These are phyloP conservation scores for Lipomyces spencermartinsiae DNA, from an alignment of 805 yeast genomes.

Conservation along the genomic window DNA sequence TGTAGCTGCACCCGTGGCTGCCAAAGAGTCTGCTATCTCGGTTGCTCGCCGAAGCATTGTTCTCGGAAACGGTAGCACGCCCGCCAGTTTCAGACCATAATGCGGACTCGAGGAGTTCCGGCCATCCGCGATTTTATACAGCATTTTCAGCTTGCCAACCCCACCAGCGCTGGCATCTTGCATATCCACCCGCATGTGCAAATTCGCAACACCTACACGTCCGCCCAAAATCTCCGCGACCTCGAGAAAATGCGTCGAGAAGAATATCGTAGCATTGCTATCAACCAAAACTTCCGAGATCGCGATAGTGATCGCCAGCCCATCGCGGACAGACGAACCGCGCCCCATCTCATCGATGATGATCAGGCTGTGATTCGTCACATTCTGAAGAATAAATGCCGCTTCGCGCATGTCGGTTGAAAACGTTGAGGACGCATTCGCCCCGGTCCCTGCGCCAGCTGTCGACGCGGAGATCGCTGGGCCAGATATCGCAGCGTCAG, in stretches of 20 bases:
- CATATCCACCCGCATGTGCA: conserved; percentile 48
- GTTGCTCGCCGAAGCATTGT: conserved; percentile 16
- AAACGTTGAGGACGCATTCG: conserved; percentile 51
- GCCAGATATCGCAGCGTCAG: conserved; percentile 50
- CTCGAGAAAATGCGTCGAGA: conserved; percentile 56
- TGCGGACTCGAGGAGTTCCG: conserved; percentile 7
- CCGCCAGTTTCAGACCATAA: conserved; percentile 27
- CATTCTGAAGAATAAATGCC: conserved; percentile 52
- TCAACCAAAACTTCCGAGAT: conserved; percentile 50
- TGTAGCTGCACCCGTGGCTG: conserved; percentile 2
- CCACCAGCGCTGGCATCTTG: conserved; percentile 12
- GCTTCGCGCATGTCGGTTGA: conserved; percentile 57
- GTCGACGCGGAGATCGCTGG: conserved; percentile 51
- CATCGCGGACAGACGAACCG: conserved; percentile 59
- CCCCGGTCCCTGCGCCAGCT: conserved; percentile 49
- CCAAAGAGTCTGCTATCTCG: conserved; percentile 14
- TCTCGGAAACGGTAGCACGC: conserved; percentile 25
- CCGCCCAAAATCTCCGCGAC: conserved; percentile 49
- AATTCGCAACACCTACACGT: conserved; percentile 48
- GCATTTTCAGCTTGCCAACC: conserved; percentile 24
- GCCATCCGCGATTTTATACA: conserved; percentile 30
- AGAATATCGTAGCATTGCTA: conserved; percentile 46
- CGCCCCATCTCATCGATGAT: conserved; percentile 64
- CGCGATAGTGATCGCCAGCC: conserved; percentile 58
- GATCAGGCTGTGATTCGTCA: conserved; percentile 47